These are phyloP conservation scores for Wickerhamiella alocasiicola DNA, from an alignment of 805 yeast species.

Conservation along the genomic window DNA sequence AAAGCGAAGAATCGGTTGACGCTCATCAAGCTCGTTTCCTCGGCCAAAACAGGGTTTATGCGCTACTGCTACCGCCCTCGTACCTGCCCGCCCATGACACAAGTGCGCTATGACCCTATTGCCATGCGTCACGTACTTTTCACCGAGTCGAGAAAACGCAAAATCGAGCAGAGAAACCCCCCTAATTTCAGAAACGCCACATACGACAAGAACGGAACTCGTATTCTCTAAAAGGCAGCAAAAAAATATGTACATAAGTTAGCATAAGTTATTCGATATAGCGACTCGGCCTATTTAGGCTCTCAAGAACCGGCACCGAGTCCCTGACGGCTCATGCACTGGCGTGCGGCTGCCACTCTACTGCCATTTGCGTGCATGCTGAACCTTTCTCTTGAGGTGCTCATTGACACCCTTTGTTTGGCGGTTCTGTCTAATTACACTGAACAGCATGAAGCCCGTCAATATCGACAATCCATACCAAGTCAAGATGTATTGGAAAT, in stretches of 20 bases:
- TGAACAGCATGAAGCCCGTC: conserved; percentile 52
- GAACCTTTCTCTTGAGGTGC: conserved; percentile 19
- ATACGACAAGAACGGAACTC: conserved; percentile 15
- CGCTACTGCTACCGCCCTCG: conserved; percentile 74
- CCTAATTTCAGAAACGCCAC: conserved; percentile 20
- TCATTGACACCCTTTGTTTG: conserved; percentile 12
- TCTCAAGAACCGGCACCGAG: no score
- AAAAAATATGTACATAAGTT: conserved; percentile 5
- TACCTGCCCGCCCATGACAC: conserved; percentile 64
- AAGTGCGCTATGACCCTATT: conserved; percentile 75
- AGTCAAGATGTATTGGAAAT: conserved; percentile 80
- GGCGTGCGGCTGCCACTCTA: conserved; percentile 9
- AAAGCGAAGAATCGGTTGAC: conserved; percentile 66
- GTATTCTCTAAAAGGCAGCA: conserved; percentile 11
- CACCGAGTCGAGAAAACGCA: conserved; percentile 79
- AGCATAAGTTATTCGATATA: no score
- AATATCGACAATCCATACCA: conserved; percentile 85
- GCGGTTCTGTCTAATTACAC: conserved; percentile 36
- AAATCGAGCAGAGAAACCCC: conserved; percentile 32
- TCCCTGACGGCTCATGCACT: not conserved
- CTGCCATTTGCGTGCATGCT: conserved; percentile 24
- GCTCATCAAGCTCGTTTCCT: conserved; percentile 71
- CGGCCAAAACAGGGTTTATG: conserved; percentile 82
- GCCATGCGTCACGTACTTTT: conserved; percentile 83
- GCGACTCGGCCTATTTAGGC: not conserved